A percentile compares a stretch with the other conserved stretches of the same genome.
Conservation (phyloP, 495 filamentous ascomycete genomes). For the Aspergillus funiculosus region DNA sequence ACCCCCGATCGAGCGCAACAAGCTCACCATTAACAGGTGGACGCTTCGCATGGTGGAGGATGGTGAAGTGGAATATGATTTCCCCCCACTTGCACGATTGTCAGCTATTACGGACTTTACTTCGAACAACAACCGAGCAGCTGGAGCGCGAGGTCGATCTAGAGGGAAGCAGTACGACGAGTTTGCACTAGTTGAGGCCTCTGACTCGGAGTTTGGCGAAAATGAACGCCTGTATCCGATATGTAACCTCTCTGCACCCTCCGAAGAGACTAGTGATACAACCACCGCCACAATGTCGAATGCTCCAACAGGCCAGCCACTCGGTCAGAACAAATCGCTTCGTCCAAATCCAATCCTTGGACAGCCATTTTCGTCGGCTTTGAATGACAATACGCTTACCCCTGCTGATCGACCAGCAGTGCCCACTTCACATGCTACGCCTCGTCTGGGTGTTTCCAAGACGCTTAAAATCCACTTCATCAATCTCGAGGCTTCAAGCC, state of each 20-base stretch:
- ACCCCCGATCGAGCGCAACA: constrained; percentile 60
- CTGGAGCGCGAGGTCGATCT: constrained; percentile 58
- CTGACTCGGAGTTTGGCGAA: constrained; percentile 66
- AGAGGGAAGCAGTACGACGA: constrained; percentile 86
- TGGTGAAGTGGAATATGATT: constrained; percentile 93
- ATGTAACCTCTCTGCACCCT: constrained; percentile 52
- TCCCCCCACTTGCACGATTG: constrained; percentile 75
- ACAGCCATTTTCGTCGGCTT: constrained; percentile 45
- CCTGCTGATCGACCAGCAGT: constrained; percentile 59
- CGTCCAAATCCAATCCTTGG: constrained; percentile 56
- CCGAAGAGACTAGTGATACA: constrained; percentile 34
- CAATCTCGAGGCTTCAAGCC: constrained; percentile 58
- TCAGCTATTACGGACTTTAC: constrained; percentile 80
- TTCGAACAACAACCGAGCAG: constrained; percentile 74
- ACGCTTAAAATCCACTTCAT: constrained; percentile 79
- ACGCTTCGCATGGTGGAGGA: constrained; percentile 91
- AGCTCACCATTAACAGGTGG: constrained; percentile 87
- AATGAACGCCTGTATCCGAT: constrained; percentile 71
- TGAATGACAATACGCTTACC: constrained; percentile 50
- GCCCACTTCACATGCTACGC: constrained; percentile 53
- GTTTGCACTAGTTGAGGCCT: constrained; percentile 83
- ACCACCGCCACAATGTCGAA: constrained; percentile 37
- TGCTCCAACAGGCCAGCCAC: constrained; percentile 33
- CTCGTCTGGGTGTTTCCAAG: constrained; percentile 72
- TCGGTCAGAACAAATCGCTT: constrained; percentile 27